phyloP scores from a whole-genome alignment of 2,329 filamentous ascomycete species.

The Xylariaceae sp. region DNA sequence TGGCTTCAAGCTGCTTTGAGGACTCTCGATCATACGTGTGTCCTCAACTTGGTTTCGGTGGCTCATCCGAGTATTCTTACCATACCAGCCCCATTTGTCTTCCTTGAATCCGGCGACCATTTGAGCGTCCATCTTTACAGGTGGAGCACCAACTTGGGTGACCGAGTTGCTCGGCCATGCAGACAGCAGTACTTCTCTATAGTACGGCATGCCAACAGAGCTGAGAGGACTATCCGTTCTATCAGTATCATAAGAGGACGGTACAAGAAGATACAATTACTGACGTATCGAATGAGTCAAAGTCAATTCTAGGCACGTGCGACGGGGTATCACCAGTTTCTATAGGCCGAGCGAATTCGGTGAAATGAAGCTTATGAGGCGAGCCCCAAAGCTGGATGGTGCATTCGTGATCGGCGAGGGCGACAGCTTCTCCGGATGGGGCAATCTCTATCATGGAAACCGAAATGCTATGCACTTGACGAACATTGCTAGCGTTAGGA shows the following conservation, averaged over 20 bases:
- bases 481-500: slow-evolving; percentile 78
- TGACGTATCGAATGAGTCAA: slow-evolving; percentile 63
- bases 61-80: slow-evolving; percentile 68
- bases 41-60: slow-evolving; percentile 81
- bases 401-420: slow-evolving; percentile 73
- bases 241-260: slow-evolving; percentile 8
- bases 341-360: slow-evolving; percentile 71
- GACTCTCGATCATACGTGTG: slow-evolving; percentile 60
- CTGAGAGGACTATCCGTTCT: slow-evolving; percentile 62
- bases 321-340: slow-evolving; percentile 70
- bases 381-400: slow-evolving; percentile 86
- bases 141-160: slow-evolving; percentile 81
- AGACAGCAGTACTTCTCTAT: slow-evolving; percentile 81
- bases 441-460: slow-evolving; percentile 81
- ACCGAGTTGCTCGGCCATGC: slow-evolving; percentile 83
- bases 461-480: slow-evolving; percentile 72
- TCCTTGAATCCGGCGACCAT: slow-evolving; percentile 65
- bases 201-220: slow-evolving; percentile 86
- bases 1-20: slow-evolving; percentile 61
- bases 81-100: slow-evolving; percentile 73
- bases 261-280: slow-evolving; percentile 25
- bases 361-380: slow-evolving; percentile 79
- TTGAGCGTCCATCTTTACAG: slow-evolving; percentile 67
- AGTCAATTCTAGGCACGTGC: slow-evolving; percentile 58
- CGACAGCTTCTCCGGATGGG: slow-evolving; percentile 80